Conservation (phyloP, 176 grass and related monocot genomes). For the Thalia dealbata region DNA sequence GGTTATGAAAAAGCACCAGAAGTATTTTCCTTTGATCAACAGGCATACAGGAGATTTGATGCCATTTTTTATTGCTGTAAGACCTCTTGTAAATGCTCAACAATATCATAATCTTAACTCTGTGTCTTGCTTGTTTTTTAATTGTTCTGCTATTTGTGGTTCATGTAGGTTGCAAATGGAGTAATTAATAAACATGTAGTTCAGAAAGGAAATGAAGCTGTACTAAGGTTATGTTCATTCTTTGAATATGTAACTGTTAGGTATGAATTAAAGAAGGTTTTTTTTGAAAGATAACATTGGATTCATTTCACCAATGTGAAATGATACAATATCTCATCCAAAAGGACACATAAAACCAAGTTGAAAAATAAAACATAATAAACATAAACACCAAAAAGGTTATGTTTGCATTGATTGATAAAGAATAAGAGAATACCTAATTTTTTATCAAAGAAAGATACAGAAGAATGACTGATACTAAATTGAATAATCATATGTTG, state of each 20-base stretch:
- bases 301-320: too few relatives aligned
- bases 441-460: too few relatives aligned
- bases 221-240: constrained; percentile 52
- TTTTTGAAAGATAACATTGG: too few relatives aligned
- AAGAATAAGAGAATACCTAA: too few relatives aligned
- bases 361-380: too few relatives aligned
- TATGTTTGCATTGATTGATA: neutral
- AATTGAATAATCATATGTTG: too few relatives aligned
- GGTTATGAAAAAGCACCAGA: constrained; percentile 99
- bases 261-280: neutral
- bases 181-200: constrained; percentile 63
- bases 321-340: too few relatives aligned
- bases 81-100: constrained; percentile 16
- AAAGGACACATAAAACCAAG: too few relatives aligned
- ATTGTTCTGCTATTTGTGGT: constrained; percentile 10
- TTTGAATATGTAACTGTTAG: neutral
- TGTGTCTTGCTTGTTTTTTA: neutral
- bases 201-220: constrained; percentile 88
- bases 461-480: too few relatives aligned
- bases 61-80: constrained; percentile 88
- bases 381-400: too few relatives aligned
- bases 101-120: constrained; percentile 6
- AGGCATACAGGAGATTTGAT: constrained; percentile 53
- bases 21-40: constrained; percentile 65
- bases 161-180: constrained; percentile 76